A percentile compares a stretch with the other conserved stretches of the same genome.
These are phyloP conservation scores for Mycena crocata DNA, from an alignment of 768 basidiomycete genomes.

Conservation along the genomic window DNA sequence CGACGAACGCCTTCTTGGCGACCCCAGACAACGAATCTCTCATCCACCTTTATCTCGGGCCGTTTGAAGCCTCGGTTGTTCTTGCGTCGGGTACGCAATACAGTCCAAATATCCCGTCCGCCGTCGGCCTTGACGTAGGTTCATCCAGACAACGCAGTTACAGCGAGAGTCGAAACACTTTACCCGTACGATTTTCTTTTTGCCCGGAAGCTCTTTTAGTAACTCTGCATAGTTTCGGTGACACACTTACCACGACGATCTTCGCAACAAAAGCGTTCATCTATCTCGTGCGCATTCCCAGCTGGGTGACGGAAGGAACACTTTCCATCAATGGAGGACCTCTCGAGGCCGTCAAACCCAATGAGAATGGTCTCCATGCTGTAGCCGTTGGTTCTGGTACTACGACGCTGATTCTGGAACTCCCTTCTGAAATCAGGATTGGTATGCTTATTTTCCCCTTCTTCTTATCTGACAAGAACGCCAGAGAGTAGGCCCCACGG, in stretches of 20 bases:
- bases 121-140: no score
- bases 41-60: conserved; percentile 54
- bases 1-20: conserved; percentile 53
- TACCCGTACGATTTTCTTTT: conserved; percentile 45
- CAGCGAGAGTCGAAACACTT: conserved; percentile 50
- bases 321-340: conserved; percentile 48
- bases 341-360: conserved; percentile 51
- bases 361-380: conserved; percentile 56
- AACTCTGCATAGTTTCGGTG: conserved; percentile 41
- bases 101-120: no score
- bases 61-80: conserved; percentile 46
- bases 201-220: neutral
- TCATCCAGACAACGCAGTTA: conserved; percentile 45
- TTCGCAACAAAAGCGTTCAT: conserved; percentile 47
- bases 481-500: conserved; percentile 63
- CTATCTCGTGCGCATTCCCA: conserved; percentile 53
- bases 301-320: conserved; percentile 51
- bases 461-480: neutral
- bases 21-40: conserved; percentile 47
- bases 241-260: conserved; percentile 50
- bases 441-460: conserved; percentile 42
- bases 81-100: conserved; percentile 49
- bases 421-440: conserved; percentile 60
- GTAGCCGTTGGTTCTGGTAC: conserved; percentile 54
- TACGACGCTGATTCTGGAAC: conserved; percentile 56